These are phyloP conservation scores for Canavalia ensiformis DNA, from an alignment of 306 rosid species.

Conservation along the genomic window DNA sequence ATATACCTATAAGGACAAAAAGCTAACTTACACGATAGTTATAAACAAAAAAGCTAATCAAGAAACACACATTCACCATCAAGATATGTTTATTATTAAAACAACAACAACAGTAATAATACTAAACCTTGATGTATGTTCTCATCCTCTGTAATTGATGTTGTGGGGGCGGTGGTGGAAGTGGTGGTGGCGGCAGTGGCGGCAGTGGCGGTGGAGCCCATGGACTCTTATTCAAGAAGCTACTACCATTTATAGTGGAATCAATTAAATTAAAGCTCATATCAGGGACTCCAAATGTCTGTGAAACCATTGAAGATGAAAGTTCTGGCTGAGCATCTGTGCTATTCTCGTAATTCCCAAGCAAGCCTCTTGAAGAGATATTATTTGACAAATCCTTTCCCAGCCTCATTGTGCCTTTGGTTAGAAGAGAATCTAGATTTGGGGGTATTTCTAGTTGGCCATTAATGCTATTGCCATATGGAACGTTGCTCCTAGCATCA, in stretches of 20 bases:
- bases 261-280: constrained; percentile 72
- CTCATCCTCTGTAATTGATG: constrained; percentile 67
- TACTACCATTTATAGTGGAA: constrained; percentile 64
- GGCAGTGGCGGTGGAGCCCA: constrained; percentile 60
- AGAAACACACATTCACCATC: not conserved
- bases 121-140: constrained; percentile 76
- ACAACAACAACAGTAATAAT: not conserved
- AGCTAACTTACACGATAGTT: constrained; percentile 28
- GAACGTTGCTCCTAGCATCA: constrained; percentile 59
- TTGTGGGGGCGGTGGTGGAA: not conserved
- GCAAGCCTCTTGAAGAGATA: constrained; percentile 64
- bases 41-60: not conserved
- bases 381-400: constrained; percentile 65
- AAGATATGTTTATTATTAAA: not conserved
- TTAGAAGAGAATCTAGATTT: constrained; percentile 61
- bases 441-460: constrained; percentile 58
- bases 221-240: constrained; percentile 62
- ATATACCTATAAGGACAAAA: constrained; percentile 62
- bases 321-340: constrained; percentile 74
- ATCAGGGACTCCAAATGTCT: constrained; percentile 79
- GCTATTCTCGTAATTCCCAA: constrained; percentile 54
- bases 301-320: constrained; percentile 79
- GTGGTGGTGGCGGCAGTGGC: constrained; percentile 50
- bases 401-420: constrained; percentile 62
- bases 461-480: constrained; percentile 54